Percentiles rank a stretch among this genome's conserved stretches.
Conservation (phyloP, 768 basidiomycete genomes). For the Xerocomus brunneocitrinus region DNA sequence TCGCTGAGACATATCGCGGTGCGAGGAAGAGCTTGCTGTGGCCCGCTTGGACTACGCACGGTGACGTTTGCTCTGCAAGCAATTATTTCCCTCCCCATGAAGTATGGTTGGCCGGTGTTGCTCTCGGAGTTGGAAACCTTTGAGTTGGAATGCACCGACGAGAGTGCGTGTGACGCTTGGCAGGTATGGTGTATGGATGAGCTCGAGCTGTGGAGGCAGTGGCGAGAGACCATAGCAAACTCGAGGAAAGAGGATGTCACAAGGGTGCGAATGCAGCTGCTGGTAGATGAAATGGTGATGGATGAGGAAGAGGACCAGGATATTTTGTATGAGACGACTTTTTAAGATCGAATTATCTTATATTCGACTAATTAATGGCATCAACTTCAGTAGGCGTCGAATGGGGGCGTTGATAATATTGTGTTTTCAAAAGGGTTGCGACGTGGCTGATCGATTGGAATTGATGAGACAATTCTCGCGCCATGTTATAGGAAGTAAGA, state of each 20-base stretch:
- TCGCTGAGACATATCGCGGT: slow-evolving; percentile 5
- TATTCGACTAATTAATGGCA: background rate
- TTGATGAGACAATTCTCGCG: too few relatives aligned
- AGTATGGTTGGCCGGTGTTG: slow-evolving; percentile 5
- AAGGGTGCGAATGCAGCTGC: background rate
- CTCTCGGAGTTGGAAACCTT: slow-evolving; percentile 13
- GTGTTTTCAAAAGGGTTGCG: too few relatives aligned
- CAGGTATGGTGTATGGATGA: slow-evolving; percentile 7
- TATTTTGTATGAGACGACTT: background rate
- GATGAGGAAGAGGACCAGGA: background rate
- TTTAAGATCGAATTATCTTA: background rate
- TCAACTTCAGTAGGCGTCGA: too few relatives aligned
- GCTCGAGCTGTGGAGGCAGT: slow-evolving; percentile 11
- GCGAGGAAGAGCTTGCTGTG: slow-evolving; percentile 12
- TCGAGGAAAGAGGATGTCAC: background rate
- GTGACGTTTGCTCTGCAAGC: slow-evolving; percentile 13
- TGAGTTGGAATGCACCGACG: slow-evolving; percentile 11
- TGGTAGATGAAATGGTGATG: background rate
- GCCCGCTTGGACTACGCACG: slow-evolving; percentile 7
- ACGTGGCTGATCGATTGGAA: too few relatives aligned
- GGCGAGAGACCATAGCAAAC: background rate
- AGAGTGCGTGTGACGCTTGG: slow-evolving; percentile 2
- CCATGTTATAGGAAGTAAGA: too few relatives aligned
- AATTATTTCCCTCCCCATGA: slow-evolving; percentile 3
- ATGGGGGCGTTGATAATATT: too few relatives aligned